Conservation (phyloP, 352 stramenopile species). For the Blastocystis sp. region DNA sequence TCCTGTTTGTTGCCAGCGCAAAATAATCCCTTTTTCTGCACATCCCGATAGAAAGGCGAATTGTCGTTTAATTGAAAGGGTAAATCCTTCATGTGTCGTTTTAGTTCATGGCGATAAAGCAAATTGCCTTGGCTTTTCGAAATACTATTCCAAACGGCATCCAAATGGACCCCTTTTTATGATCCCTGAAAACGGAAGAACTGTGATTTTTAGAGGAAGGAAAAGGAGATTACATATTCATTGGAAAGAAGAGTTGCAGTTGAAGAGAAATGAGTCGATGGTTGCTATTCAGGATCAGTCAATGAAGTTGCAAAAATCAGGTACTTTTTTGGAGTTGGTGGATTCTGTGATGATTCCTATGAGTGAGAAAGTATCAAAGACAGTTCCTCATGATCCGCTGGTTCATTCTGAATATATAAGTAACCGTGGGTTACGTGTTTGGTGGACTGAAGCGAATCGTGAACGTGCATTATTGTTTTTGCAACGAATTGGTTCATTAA, state of each 20-base stretch:
- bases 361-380: background rate
- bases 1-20: background rate
- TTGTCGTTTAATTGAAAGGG: background rate
- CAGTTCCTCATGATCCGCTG: background rate
- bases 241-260: background rate
- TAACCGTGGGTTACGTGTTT: background rate
- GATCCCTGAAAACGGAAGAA: conserved; percentile 16
- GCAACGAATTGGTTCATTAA: background rate
- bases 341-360: background rate
- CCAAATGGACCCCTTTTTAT: background rate
- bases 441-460: background rate
- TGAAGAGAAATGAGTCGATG: background rate
- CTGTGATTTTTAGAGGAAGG: background rate
- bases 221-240: background rate
- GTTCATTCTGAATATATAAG: background rate
- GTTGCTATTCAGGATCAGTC: background rate
- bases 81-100: background rate
- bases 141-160: background rate
- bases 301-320: background rate
- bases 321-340: background rate
- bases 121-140: conserved; percentile 4
- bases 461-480: background rate
- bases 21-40: conserved; percentile 17
- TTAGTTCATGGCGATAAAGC: conserved; percentile 19
- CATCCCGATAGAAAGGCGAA: conserved; percentile 25